Evolutionary conservation across 805 yeast genomes (phyloP).

Genomic region (Metschnikowia baotianmanensis): DNA sequence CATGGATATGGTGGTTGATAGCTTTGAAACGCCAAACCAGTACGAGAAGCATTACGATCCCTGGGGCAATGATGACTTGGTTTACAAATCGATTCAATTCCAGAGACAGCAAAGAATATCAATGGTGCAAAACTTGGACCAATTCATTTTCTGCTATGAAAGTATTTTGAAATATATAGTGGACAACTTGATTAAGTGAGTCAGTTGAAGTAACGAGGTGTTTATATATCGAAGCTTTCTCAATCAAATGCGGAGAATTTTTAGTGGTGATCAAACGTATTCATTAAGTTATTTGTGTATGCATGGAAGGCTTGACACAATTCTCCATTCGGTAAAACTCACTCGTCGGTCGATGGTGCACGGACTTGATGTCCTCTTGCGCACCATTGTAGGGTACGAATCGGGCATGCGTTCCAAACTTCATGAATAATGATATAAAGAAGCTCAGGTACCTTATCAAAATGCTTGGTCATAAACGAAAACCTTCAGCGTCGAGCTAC

Average conservation of each 20-base stretch:
- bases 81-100: constrained; percentile 60
- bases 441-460: constrained; percentile 10
- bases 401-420: constrained; percentile 7
- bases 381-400: constrained; percentile 8
- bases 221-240: too few species aligned
- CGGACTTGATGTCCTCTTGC: constrained; percentile 3
- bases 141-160: constrained; percentile 73
- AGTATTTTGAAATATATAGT: constrained; percentile 21
- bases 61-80: constrained; percentile 46
- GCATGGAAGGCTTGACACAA: not conserved
- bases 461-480: constrained; percentile 8
- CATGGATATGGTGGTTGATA: constrained; percentile 39
- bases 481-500: constrained; percentile 13
- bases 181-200: constrained; percentile 9
- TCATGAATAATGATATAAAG: constrained; percentile 10
- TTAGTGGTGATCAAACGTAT: not conserved
- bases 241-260: not conserved
- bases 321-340: not conserved
- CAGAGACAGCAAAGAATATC: constrained; percentile 74
- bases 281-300: too few species aligned
- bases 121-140: constrained; percentile 82
- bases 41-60: constrained; percentile 23
- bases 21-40: constrained; percentile 21
- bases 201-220: too few species aligned
- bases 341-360: constrained; percentile 1